A percentile compares a stretch with the other conserved stretches of the same genome.
phyloP scores from a whole-genome alignment of 495 filamentous ascomycete species.

The Penicillium coprophilum region DNA sequence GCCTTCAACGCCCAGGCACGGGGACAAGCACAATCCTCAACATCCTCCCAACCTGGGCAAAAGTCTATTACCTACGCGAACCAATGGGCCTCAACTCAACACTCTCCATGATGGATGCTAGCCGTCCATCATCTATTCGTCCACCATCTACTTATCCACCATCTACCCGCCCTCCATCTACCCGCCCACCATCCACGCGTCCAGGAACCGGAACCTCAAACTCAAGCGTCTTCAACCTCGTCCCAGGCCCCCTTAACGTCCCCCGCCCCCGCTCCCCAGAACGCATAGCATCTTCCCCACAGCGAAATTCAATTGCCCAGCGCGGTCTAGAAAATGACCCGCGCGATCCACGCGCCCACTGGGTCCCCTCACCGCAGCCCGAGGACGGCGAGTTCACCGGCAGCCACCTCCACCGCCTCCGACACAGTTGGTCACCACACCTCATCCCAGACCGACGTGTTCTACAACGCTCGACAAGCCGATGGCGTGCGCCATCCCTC shows the following conservation, averaged over 20 bases:
- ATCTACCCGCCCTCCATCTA: too few relatives aligned
- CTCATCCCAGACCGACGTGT: constrained; percentile 61
- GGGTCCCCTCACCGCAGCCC: constrained; percentile 34
- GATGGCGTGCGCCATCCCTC: constrained; percentile 70
- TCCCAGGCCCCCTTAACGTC: constrained; percentile 33
- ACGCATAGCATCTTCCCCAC: constrained; percentile 2
- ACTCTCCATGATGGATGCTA: constrained; percentile 35
- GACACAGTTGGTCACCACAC: constrained; percentile 72
- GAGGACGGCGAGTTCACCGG: constrained; percentile 21
- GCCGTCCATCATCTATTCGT: constrained; percentile 33
- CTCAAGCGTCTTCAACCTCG: constrained; percentile 33
- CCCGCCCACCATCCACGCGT: constrained; percentile 17
- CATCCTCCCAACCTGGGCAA: constrained; percentile 46
- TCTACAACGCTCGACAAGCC: constrained; percentile 29
- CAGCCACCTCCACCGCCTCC: constrained; percentile 27
- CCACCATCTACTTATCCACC: constrained; percentile 9
- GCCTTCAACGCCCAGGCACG: constrained; percentile 41
- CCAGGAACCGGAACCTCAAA: constrained; percentile 23
- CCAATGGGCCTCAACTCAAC: constrained; percentile 32
- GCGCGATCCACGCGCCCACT: constrained; percentile 48
- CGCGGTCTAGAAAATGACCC: constrained; percentile 36
- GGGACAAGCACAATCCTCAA: constrained; percentile 57
- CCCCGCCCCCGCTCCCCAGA: constrained; percentile 18
- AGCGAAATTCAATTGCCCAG: constrained; percentile 12
- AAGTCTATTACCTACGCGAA: constrained; percentile 48